Evolutionary conservation across 352 stramenopile species (phyloP), one percentile per base, ranked within the genome.

Genomic region (Peronospora farinosa): DNA sequence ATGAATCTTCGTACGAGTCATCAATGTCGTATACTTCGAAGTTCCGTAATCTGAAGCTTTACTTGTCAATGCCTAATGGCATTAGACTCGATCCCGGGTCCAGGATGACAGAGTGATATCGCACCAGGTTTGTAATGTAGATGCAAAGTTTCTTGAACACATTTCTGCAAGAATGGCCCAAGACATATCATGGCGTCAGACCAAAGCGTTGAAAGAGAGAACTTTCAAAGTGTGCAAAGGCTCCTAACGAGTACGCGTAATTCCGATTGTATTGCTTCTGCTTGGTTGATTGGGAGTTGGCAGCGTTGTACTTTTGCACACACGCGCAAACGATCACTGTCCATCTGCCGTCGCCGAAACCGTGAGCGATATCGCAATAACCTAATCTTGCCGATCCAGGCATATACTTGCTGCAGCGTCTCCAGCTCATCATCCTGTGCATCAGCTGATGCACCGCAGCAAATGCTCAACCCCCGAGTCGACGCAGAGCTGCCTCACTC

Each of bases 191-290:
- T n/a, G n/a, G n/a, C n/a, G n/a, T n/a, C n/a, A n/a, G n/a, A n/a
- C n/a, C n/a, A n/a, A n/a, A n/a, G n/a, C n/a, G n/a, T n/a, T n/a
- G n/a, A n/a, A n/a, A n/a, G n/a, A n/a, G n/a, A n/a, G n/a, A n/a
- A n/a, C n/a, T n/a, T n/a, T n/a, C n/a, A n/a, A n/a, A n/a, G n/a
- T n/a, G n/a, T n/a, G n/a, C n/a, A n/a, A 38, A 37, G 5, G 2
- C 15, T 48, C 2, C 74, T 65, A 60, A 82, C 82, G 74, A 59
- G 97, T 97, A 28, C 98, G 71, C 28, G 94, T 98, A 47, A n/a
- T 88, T 91, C 87, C 90, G 97, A 63, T 98, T 98, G 73, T 98
- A 97, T 45, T 97, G 70, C 68, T 98, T 98, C 61, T 98, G 93
- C 40, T 75, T 76, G 43, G 93, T 66, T 19, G 84, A 21, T 21